phyloP scores from a whole-genome alignment of 176 grass and related monocot species.

The Poa annua region DNA sequence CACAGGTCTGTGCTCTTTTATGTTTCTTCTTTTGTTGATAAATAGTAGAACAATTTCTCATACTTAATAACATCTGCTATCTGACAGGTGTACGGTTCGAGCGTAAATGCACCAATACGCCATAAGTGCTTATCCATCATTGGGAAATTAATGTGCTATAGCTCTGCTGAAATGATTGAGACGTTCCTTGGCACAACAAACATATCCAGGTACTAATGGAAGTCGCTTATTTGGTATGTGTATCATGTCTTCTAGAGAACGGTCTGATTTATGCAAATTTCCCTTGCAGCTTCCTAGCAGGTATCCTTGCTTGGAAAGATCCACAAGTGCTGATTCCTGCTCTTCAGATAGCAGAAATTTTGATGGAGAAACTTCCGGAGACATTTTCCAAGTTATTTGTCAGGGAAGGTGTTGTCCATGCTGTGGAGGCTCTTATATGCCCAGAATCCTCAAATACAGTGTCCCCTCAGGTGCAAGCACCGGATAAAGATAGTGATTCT shows the following conservation, averaged over 20 bases:
- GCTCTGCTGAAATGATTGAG: conserved; percentile 87
- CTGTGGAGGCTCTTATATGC: conserved; percentile 73
- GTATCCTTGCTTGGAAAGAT: conserved; percentile 91
- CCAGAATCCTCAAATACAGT: conserved; percentile 45
- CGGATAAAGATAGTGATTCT: conserved; percentile 52
- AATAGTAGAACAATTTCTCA: not conserved
- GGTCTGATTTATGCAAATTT: not conserved
- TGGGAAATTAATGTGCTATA: conserved; percentile 86
- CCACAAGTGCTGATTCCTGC: conserved; percentile 81
- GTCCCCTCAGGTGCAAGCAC: conserved; percentile 42
- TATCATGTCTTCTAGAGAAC: too few species aligned
- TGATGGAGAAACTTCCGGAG: conserved; percentile 87
- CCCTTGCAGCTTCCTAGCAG: conserved; percentile 78
- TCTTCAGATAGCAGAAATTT: conserved; percentile 82
- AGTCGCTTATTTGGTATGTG: conserved; percentile 4
- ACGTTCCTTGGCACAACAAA: conserved; percentile 73
- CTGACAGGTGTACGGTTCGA: conserved; percentile 76
- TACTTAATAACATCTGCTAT: conserved; percentile 2
- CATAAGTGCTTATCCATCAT: conserved; percentile 83
- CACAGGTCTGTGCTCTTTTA: conserved; percentile 56
- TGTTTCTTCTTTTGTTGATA: not conserved
- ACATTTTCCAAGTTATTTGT: conserved; percentile 91
- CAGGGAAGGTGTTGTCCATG: conserved; percentile 94
- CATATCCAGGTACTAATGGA: conserved; percentile 71
- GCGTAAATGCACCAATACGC: conserved; percentile 76